Evolutionary conservation across 2,329 filamentous ascomycete genomes (phyloP), one percentile per base, ranked within the genome.

Genomic region (Biscogniauxia mediterranea): DNA sequence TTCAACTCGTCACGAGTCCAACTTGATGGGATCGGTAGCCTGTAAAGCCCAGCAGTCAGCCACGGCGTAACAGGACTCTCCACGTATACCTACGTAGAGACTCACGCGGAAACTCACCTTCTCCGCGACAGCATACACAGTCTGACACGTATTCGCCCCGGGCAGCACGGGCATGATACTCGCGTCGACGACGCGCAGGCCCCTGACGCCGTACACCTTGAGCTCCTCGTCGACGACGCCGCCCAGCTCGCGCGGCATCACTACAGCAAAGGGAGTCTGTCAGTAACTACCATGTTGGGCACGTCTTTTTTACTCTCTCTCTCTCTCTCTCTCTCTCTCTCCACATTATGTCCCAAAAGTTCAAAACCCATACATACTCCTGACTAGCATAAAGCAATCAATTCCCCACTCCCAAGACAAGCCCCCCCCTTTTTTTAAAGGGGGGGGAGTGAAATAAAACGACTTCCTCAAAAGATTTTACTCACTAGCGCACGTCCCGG

Each of bases 101-200:
- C n/a, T n/a, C 15, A 19, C n/a, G 7, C 17, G 13, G 42, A 17
- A 28, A 60, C 66, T 64, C 46, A 70, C 70, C 69, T 80, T 83
- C 70, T 84, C 82, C n/a, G 74, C 81, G 61, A 82, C 71, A 73
- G 80, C 81, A 66, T 84, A 84, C 1, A 83, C 80, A 3, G 76
- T 77, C 66, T 80, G 80, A 62, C 83, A 80, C 23, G 81, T 81
- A 7, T 81, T 75, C 13, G 64, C 78, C 75, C 69, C 80, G 71
- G 54, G 78, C 72, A 72, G 77, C 75, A 80, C 75, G 1, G 80
- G 79, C 59, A 82, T 77, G 17, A 81, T 70, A 13, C 76, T 79
- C 1, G 80, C 80, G 69, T 83, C 80, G 4, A 78, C 77, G 3
- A 83, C 75, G 7, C 80, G 74, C 7, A 83, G 72, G 19, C 75